phyloP scores from a whole-genome alignment of 108 stramenopile genomes.

The Pseudonitzschia delicatissima region DNA sequence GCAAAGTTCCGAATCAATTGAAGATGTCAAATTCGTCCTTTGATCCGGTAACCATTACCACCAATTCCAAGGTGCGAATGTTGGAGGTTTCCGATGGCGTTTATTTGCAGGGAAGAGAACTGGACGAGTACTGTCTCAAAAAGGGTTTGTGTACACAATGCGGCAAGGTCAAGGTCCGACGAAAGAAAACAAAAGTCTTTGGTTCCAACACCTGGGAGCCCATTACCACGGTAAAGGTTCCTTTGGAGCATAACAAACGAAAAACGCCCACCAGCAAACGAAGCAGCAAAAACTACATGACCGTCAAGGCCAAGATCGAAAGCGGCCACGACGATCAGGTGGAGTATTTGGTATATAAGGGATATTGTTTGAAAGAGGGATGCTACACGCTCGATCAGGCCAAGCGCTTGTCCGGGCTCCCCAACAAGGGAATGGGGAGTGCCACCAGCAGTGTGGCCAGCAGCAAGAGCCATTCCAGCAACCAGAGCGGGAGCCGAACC shows the following conservation, averaged over 20 bases:
- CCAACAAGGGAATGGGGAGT: too few species aligned
- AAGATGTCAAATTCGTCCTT: too few species aligned
- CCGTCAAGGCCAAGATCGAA: not conserved
- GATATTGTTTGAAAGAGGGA: slow-evolving; percentile 40
- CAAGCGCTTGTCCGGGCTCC: slow-evolving; percentile 15
- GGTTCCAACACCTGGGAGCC: slow-evolving; percentile 13
- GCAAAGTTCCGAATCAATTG: too few species aligned
- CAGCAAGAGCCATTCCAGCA: too few species aligned
- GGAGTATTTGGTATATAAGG: slow-evolving; percentile 39
- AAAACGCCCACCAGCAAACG: not conserved
- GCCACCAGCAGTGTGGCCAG: too few species aligned
- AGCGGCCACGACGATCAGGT: slow-evolving; percentile 18
- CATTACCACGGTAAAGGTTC: slow-evolving; percentile 15
- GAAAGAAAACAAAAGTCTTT: slow-evolving; percentile 7
- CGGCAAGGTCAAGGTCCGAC: slow-evolving; percentile 10
- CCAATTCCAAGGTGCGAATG: too few species aligned
- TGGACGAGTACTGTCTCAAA: slow-evolving; percentile 30
- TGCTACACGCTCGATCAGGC: slow-evolving; percentile 45
- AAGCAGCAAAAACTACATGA: not conserved
- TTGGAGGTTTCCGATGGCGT: slow-evolving; percentile 4
- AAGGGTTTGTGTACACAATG: slow-evolving; percentile 34
- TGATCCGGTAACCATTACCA: too few species aligned
- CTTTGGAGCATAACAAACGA: slow-evolving; percentile 25
- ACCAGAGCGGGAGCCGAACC: too few species aligned
- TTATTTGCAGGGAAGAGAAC: slow-evolving; percentile 12